A percentile compares a stretch with the other conserved stretches of the same genome.
Conservation (phyloP, 192 early-diverging fungal species). For the Podila epicladia region DNA sequence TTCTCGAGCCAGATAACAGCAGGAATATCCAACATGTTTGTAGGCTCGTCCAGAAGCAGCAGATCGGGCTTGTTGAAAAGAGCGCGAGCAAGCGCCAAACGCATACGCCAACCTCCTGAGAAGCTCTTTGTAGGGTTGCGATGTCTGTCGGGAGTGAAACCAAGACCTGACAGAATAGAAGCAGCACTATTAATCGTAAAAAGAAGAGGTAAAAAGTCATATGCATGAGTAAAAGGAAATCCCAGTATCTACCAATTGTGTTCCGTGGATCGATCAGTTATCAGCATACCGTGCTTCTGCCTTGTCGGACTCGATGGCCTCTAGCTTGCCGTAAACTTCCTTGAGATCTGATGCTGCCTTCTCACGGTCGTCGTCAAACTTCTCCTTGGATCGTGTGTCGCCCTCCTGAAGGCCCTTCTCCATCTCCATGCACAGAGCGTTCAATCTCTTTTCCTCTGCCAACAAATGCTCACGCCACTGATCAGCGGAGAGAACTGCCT, state of each 20-base stretch:
- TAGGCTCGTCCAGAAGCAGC: constrained; percentile 92
- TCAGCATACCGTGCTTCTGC: constrained; percentile 81
- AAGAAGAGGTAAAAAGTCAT: not conserved
- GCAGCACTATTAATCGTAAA: constrained; percentile 72
- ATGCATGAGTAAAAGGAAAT: not conserved
- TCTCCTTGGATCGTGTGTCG: constrained; percentile 58
- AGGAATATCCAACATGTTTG: constrained; percentile 94
- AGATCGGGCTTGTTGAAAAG: constrained; percentile 96
- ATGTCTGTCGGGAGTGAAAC: constrained; percentile 84
- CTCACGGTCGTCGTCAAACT: constrained; percentile 46
- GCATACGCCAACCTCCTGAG: constrained; percentile 99
- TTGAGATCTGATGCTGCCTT: constrained; percentile 66
- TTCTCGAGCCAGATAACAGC: constrained; percentile 98
- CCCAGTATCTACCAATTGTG: not conserved
- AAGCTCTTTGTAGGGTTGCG: constrained; percentile 90
- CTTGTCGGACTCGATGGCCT: constrained; percentile 97
- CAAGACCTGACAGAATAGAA: constrained; percentile 95
- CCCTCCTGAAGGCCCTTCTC: constrained; percentile 63
- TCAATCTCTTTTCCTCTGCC: constrained; percentile 81
- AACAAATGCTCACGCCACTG: constrained; percentile 91
- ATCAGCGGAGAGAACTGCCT: constrained; percentile 94
- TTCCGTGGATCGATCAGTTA: not conserved
- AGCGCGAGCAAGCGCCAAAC: constrained; percentile 94
- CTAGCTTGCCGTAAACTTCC: constrained; percentile 84
- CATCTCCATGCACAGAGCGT: constrained; percentile 58